A percentile compares a stretch with the other conserved stretches of the same genome.
phyloP scores from a whole-genome alignment of 495 filamentous ascomycete genomes.

The Haplographium delicatum region DNA sequence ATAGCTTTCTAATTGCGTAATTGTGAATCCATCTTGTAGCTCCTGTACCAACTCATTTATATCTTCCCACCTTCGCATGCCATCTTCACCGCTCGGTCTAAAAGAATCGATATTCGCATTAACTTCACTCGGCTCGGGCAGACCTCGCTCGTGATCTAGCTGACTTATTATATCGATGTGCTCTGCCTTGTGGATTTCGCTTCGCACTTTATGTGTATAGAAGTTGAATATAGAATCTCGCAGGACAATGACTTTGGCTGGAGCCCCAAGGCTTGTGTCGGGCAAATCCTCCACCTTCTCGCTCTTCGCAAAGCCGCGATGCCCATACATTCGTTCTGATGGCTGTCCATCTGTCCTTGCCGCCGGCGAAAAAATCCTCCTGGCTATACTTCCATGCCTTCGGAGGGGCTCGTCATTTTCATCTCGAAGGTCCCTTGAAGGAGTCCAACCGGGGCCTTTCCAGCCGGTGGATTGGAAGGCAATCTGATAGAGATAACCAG shows the following conservation, averaged over 20 bases:
- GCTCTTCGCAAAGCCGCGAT: constrained; percentile 3
- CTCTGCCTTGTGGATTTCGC: constrained; percentile 4
- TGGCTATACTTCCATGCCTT: background rate
- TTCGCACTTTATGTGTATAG: constrained; percentile 5
- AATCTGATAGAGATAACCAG: constrained; percentile 9
- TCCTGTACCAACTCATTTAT: constrained; percentile 34
- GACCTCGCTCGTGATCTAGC: constrained; percentile 26
- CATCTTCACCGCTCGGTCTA: constrained; percentile 25
- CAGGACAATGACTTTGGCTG: constrained; percentile 38
- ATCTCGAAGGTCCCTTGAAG: background rate
- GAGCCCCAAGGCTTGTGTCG: constrained; percentile 31
- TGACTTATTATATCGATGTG: constrained; percentile 28
- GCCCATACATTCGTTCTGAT: constrained; percentile 13
- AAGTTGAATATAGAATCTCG: constrained; percentile 27
- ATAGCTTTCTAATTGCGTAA: constrained; percentile 36
- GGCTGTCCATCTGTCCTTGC: background rate
- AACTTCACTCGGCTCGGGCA: constrained; percentile 27
- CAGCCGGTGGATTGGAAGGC: constrained; percentile 11
- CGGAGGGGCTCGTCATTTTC: background rate
- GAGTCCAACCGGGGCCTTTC: background rate
- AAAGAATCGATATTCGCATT: constrained; percentile 39
- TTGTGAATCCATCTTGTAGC: constrained; percentile 38
- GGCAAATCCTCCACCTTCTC: constrained; percentile 15
- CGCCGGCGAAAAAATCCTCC: background rate
- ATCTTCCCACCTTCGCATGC: constrained; percentile 27